Evolutionary conservation across 1,284 basidiomycete species (phyloP).

Genomic region (Neonothopanus nambi): DNA sequence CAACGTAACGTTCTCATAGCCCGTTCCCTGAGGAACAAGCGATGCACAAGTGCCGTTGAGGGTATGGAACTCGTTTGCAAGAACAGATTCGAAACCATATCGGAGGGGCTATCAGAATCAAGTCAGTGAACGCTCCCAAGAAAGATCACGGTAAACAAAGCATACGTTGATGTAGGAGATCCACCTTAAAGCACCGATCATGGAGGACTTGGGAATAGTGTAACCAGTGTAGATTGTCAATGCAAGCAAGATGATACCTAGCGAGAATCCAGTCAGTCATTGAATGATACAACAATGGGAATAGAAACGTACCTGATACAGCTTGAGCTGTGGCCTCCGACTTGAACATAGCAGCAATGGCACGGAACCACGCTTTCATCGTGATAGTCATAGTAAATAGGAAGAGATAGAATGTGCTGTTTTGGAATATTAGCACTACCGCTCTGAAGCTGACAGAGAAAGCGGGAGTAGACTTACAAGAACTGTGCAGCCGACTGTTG

Average conservation of each 20-base stretch:
- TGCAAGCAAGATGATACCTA: constrained; percentile 48
- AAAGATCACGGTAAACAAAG: constrained; percentile 31
- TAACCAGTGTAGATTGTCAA: constrained; percentile 33
- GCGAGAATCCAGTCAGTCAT: constrained; percentile 30
- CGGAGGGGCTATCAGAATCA: constrained; percentile 35
- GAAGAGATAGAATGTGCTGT: constrained; percentile 48
- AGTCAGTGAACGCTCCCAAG: constrained; percentile 4
- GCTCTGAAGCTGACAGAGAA: not conserved
- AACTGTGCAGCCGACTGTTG: constrained; percentile 55
- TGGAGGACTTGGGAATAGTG: constrained; percentile 32
- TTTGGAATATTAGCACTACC: not conserved
- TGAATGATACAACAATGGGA: constrained; percentile 47
- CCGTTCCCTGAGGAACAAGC: constrained; percentile 45
- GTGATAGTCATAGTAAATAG: constrained; percentile 41
- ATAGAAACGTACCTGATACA: constrained; percentile 50
- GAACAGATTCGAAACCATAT: constrained; percentile 49
- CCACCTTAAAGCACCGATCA: constrained; percentile 5
- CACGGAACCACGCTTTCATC: constrained; percentile 58
- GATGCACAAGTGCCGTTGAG: constrained; percentile 41
- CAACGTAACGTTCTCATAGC: constrained; percentile 53
- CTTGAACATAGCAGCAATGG: constrained; percentile 48
- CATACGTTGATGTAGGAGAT: constrained; percentile 6
- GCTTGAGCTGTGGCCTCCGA: constrained; percentile 44
- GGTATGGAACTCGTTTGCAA: constrained; percentile 57
- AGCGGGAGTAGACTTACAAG: constrained; percentile 44